These are phyloP conservation scores for Leccinum disarticulatum DNA, from an alignment of 768 basidiomycete genomes.

Conservation along the genomic window DNA sequence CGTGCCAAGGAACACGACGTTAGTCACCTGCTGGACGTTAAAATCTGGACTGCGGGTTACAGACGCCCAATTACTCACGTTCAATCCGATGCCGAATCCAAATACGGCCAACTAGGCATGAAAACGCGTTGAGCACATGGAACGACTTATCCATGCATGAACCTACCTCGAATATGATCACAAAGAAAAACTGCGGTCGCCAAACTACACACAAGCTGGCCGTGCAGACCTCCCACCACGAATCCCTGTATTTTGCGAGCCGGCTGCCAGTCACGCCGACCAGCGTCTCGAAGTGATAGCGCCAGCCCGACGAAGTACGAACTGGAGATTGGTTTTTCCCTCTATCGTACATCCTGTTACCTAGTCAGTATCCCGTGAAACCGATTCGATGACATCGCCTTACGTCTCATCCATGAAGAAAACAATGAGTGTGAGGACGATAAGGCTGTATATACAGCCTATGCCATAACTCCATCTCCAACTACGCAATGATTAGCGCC, in stretches of 20 bases:
- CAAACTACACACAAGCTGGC: slow-evolving; percentile 43
- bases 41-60: background rate
- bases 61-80: slow-evolving; percentile 26
- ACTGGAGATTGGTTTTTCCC: slow-evolving; percentile 33
- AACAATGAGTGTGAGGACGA: slow-evolving; percentile 47
- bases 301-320: slow-evolving; percentile 31
- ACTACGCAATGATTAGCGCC: slow-evolving; percentile 20
- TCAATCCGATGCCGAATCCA: slow-evolving; percentile 50
- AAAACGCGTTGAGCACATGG: background rate
- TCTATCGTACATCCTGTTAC: slow-evolving; percentile 48
- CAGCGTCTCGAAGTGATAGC: slow-evolving; percentile 45
- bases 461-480: slow-evolving; percentile 57
- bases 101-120: slow-evolving; percentile 39
- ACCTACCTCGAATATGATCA: slow-evolving; percentile 40
- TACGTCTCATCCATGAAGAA: slow-evolving; percentile 54
- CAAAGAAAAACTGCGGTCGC: slow-evolving; percentile 47
- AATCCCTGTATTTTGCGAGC: slow-evolving; percentile 46
- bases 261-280: slow-evolving; percentile 47
- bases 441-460: slow-evolving; percentile 45
- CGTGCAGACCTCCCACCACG: slow-evolving; percentile 36
- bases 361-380: slow-evolving; percentile 1
- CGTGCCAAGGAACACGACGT: slow-evolving; percentile 51
- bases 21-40: slow-evolving; percentile 43
- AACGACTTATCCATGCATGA: background rate
- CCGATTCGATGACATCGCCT: slow-evolving; percentile 5